Evolutionary conservation across 179 eudicot genomes (phyloP).

Genomic region (Carnegiea gigantea): DNA sequence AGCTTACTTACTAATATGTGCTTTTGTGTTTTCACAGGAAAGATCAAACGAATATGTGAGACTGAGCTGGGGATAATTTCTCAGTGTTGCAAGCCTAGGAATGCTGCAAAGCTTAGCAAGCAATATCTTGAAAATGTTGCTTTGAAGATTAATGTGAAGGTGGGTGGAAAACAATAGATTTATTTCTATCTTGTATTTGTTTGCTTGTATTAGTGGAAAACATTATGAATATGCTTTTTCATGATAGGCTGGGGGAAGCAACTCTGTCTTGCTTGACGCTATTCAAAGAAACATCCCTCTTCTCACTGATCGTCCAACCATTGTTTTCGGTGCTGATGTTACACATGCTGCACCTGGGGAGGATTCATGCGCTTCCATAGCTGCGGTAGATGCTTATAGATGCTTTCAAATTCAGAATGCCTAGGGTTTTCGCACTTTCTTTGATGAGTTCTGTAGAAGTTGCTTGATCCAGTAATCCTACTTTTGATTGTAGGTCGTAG

Average conservation of each 20-base stretch:
- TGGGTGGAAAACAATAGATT: conserved; percentile 17
- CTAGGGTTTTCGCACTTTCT: background rate
- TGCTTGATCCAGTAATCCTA: background rate
- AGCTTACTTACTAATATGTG: background rate
- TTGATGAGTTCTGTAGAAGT: background rate
- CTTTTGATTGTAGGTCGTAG: conserved; percentile 44
- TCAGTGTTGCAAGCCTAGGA: conserved; percentile 72
- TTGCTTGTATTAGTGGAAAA: background rate
- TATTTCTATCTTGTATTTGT: background rate
- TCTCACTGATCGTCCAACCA: conserved; percentile 51
- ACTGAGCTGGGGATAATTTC: conserved; percentile 78
- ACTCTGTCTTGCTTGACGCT: conserved; percentile 43
- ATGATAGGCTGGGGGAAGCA: conserved; percentile 64
- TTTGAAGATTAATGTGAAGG: conserved; percentile 89
- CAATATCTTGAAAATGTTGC: conserved; percentile 84
- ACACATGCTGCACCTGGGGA: conserved; percentile 88
- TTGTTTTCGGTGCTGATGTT: conserved; percentile 91
- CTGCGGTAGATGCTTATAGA: conserved; percentile 53
- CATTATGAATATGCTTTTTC: background rate
- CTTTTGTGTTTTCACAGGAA: conserved; percentile 40
- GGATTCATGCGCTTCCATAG: conserved; percentile 78
- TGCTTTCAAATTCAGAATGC: background rate
- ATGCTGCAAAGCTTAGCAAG: conserved; percentile 27
- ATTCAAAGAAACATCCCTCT: conserved; percentile 32
- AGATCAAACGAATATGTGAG: conserved; percentile 74